A percentile compares a stretch with the other conserved stretches of the same genome.
Conservation (phyloP, 2,329 filamentous ascomycete species). For the Penicillium carneum region DNA sequence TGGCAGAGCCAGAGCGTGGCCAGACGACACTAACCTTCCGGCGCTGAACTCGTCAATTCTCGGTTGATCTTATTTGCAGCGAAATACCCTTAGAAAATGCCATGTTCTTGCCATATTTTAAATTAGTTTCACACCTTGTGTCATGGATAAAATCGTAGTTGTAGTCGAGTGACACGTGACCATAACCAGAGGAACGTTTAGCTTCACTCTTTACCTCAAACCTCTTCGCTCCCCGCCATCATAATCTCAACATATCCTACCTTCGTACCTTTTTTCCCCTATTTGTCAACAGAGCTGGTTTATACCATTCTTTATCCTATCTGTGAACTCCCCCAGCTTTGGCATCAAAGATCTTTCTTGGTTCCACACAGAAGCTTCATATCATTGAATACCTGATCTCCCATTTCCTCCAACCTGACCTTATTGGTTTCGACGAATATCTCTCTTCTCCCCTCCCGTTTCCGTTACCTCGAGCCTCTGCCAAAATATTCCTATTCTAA, state of each 20-base stretch:
- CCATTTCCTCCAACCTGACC: conserved; percentile 7
- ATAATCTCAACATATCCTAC: conserved; percentile 9
- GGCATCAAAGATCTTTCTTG: not conserved
- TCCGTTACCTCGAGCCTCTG: not conserved
- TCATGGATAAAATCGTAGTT: too few species aligned
- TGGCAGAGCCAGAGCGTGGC: conserved; percentile 56
- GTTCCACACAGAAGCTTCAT: conserved; percentile 8
- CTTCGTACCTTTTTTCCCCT: not conserved
- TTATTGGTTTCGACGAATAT: conserved; percentile 2
- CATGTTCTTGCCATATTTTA: not conserved
- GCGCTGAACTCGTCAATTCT: conserved; percentile 16
- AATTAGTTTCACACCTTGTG: not conserved
- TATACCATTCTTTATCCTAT: conserved; percentile 1
- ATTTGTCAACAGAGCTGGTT: conserved; percentile 7
- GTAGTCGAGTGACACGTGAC: conserved; percentile 17
- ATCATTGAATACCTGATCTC: conserved; percentile 8
- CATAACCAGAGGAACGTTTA: conserved; percentile 11
- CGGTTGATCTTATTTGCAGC: conserved; percentile 4
- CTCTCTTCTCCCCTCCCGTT: not conserved
- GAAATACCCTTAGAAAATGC: conserved; percentile 17
- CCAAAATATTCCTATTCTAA: not conserved
- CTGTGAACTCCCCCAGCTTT: conserved; percentile 2
- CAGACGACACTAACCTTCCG: conserved; percentile 51
- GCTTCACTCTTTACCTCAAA: conserved; percentile 21
- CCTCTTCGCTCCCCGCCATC: conserved; percentile 24